phyloP scores from a whole-genome alignment of 805 yeast species.

The Wickerhamomyces bovis region DNA sequence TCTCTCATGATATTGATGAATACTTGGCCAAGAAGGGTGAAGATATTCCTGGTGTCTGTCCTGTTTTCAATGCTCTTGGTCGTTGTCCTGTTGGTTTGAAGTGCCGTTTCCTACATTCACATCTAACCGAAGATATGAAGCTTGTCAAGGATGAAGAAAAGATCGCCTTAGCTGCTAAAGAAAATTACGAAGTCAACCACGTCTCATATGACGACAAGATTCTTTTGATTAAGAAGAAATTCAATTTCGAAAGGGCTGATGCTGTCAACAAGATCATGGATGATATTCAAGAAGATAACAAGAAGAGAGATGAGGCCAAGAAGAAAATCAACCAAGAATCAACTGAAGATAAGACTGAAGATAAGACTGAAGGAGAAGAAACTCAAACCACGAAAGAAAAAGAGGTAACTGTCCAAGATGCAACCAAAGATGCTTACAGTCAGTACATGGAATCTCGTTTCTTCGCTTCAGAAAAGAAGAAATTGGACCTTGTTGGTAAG shows the following conservation, averaged over 20 bases:
- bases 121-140: constrained; percentile 43
- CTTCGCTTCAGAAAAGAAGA: constrained; percentile 76
- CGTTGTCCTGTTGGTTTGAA: constrained; percentile 89
- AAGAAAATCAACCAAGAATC: constrained; percentile 26
- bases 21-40: constrained; percentile 61
- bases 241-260: constrained; percentile 52
- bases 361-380: constrained; percentile 18
- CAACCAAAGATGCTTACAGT: constrained; percentile 32
- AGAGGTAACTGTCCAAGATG: constrained; percentile 15
- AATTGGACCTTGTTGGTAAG: constrained; percentile 58
- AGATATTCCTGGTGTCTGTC: constrained; percentile 77
- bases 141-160: constrained; percentile 39
- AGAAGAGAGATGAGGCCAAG: constrained; percentile 29
- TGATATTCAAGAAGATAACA: constrained; percentile 37
- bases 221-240: constrained; percentile 43
- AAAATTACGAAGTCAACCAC: constrained; percentile 59
- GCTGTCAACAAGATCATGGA: constrained; percentile 60
- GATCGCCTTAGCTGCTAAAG: constrained; percentile 28
- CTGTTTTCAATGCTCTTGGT: constrained; percentile 77
- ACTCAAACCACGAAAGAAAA: constrained; percentile 10
- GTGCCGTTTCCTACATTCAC: constrained; percentile 85
- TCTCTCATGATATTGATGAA: constrained; percentile 63
- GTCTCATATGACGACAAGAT: constrained; percentile 37
- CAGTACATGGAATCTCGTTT: constrained; percentile 74
- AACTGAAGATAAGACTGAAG: constrained; percentile 22